A percentile compares a stretch with the other conserved stretches of the same genome.
These are phyloP conservation scores for Rutstroemia sp. DNA, from an alignment of 2,329 filamentous ascomycete species.

Conservation along the genomic window DNA sequence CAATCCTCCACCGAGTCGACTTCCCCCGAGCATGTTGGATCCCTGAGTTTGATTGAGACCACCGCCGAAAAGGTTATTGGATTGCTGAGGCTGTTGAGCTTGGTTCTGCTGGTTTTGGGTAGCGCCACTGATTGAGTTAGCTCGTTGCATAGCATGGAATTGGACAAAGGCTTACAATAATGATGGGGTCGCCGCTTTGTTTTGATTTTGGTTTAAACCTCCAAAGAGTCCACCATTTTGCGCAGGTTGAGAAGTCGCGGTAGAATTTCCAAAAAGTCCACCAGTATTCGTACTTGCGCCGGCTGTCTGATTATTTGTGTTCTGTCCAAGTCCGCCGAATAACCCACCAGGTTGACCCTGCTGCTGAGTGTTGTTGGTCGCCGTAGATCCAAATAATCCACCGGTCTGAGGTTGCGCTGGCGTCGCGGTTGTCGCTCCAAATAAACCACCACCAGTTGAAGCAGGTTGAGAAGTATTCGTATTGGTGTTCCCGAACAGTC, in stretches of 20 bases:
- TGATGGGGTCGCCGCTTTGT: conserved; percentile 21
- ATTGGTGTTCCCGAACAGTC: conserved; percentile 26
- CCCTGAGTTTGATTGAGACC: conserved; percentile 12
- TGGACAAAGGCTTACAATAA: conserved; percentile 25
- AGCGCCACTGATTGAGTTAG: conserved; percentile 5
- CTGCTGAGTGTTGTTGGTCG: conserved; percentile 6
- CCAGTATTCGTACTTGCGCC: conserved; percentile 14
- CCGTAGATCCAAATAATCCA: conserved; percentile 27
- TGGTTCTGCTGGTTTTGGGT: conserved; percentile 24
- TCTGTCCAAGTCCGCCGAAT: conserved; percentile 24
- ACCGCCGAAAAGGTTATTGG: conserved; percentile 13
- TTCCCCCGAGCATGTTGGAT: conserved; percentile 10
- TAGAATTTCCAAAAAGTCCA: conserved; percentile 27
- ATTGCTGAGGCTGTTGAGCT: conserved; percentile 22
- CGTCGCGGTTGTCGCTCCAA: conserved; percentile 20
- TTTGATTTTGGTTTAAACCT: conserved; percentile 23
- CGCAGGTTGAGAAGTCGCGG: conserved; percentile 22
- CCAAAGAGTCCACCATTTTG: conserved; percentile 24
- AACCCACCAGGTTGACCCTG: conserved; percentile 22
- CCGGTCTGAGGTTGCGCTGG: conserved; percentile 18
- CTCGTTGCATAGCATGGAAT: not conserved
- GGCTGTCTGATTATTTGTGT: conserved; percentile 19
- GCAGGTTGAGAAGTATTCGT: conserved; percentile 14
- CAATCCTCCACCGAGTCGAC: not conserved
- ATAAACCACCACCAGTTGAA: conserved; percentile 23